Percentiles rank a stretch among this genome's conserved stretches.
Conservation (phyloP, 2,329 filamentous ascomycete genomes). For the Plectosphaerella plurivora region DNA sequence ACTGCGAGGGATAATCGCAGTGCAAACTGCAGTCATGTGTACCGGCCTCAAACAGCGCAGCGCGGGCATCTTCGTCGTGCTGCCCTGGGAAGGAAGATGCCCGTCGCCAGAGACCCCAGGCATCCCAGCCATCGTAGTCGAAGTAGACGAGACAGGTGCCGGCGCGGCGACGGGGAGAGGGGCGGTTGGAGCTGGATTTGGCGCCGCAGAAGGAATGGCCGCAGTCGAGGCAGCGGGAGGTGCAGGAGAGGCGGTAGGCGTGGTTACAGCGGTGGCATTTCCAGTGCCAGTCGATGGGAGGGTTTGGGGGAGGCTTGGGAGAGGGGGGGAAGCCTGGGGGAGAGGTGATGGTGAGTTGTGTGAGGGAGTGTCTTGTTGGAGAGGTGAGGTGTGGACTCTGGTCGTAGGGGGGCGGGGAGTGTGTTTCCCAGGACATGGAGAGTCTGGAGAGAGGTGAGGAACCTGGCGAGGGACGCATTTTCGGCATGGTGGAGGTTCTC, state of each 20-base stretch:
- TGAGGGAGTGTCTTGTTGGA: neutral
- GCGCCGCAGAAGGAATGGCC: slow-evolving; percentile 28
- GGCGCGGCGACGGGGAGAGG: slow-evolving; percentile 2
- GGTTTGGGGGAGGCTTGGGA: neutral
- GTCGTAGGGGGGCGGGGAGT: no score
- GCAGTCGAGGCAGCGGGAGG: slow-evolving; percentile 33
- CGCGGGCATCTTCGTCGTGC: neutral
- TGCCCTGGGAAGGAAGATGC: neutral
- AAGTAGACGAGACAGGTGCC: slow-evolving; percentile 21
- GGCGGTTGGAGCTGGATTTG: neutral
- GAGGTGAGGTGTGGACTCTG: no score
- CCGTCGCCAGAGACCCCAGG: slow-evolving; percentile 23
- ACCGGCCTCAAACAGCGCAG: neutral
- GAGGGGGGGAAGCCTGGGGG: neutral
- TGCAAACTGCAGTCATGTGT: neutral
- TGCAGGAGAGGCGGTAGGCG: slow-evolving; percentile 22
- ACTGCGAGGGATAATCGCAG: slow-evolving; percentile 7
- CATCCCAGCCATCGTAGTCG: slow-evolving; percentile 26
- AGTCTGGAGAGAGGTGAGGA: neutral
- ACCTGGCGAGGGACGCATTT: neutral
- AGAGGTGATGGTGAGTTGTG: neutral
- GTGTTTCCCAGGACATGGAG: no score
- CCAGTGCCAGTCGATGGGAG: slow-evolving; percentile 24
- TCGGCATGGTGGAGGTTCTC: neutral
- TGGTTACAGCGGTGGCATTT: slow-evolving; percentile 23